Percentiles rank a stretch among this genome's conserved stretches.
Conservation (phyloP, 2,329 filamentous ascomycete genomes). For the Aspergillus felis region DNA sequence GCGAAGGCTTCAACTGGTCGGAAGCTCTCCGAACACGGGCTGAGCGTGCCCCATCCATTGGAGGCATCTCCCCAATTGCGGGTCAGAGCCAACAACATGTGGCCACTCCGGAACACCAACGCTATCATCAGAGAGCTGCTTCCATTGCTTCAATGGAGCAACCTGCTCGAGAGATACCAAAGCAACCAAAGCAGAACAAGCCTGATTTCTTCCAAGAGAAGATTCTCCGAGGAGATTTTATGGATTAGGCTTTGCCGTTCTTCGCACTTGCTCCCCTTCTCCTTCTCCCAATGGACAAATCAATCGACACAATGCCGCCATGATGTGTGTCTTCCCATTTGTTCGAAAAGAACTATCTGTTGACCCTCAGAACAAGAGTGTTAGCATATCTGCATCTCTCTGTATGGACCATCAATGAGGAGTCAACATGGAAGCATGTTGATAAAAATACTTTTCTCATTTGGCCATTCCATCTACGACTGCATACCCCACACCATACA, state of each 20-base stretch:
- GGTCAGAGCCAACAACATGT: constrained; percentile 33
- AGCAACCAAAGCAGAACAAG: constrained; percentile 57
- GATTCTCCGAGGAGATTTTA: constrained; percentile 96
- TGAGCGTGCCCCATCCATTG: constrained; percentile 63
- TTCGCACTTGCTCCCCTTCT: not conserved
- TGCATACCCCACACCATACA: not conserved
- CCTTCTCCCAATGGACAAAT: not conserved
- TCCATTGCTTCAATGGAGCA: constrained; percentile 54
- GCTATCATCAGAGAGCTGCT: constrained; percentile 37
- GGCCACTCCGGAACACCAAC: constrained; percentile 46
- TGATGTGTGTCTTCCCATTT: not conserved
- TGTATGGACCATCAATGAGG: not conserved
- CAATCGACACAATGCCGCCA: not conserved
- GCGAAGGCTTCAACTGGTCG: constrained; percentile 95
- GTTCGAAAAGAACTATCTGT: not conserved
- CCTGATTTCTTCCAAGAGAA: constrained; percentile 95
- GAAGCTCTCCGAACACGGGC: constrained; percentile 91
- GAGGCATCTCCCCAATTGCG: constrained; percentile 26
- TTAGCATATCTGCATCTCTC: not conserved
- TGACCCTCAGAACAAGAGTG: not conserved
- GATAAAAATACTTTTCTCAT: not conserved
- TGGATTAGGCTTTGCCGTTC: constrained; percentile 62
- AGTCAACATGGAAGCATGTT: not conserved
- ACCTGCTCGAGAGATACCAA: constrained; percentile 44
- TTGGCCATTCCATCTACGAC: not conserved